These are phyloP conservation scores for Pyrenopolyporus hunteri DNA, from an alignment of 495 filamentous ascomycete genomes.

Conservation along the genomic window DNA sequence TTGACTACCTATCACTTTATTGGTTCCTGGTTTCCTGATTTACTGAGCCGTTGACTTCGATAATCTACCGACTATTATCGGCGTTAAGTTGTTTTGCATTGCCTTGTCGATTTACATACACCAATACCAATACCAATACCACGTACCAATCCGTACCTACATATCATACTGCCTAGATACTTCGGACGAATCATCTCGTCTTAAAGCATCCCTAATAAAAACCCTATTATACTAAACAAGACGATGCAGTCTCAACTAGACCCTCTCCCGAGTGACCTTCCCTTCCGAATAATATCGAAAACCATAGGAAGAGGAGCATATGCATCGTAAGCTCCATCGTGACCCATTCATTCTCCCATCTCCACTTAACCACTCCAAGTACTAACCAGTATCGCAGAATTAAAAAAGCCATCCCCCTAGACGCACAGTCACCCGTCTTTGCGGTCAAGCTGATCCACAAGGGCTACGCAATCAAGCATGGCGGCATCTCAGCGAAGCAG, in stretches of 20 bases:
- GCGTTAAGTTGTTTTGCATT: too few relatives aligned
- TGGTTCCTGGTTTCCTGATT: neutral
- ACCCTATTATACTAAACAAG: slow-evolving; percentile 23
- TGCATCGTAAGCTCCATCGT: slow-evolving; percentile 73
- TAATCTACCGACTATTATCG: too few relatives aligned
- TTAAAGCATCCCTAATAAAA: neutral
- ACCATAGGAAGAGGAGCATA: slow-evolving; percentile 97
- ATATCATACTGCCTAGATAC: too few relatives aligned
- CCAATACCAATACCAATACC: too few relatives aligned
- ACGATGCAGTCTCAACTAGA: slow-evolving; percentile 83
- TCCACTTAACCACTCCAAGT: neutral
- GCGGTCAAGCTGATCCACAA: slow-evolving; percentile 99
- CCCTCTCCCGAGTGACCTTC: slow-evolving; percentile 82
- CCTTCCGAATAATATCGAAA: slow-evolving; percentile 92
- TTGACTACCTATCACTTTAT: neutral
- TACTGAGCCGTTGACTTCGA: neutral
- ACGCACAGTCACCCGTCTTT: slow-evolving; percentile 76
- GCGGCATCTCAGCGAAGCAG: slow-evolving; percentile 86
- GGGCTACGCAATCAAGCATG: slow-evolving; percentile 85
- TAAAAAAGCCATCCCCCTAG: slow-evolving; percentile 84
- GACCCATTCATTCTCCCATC: slow-evolving; percentile 8
- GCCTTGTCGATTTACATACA: neutral
- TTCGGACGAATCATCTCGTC: slow-evolving; percentile 22
- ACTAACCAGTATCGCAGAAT: slow-evolving; percentile 65
- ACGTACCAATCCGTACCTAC: too few relatives aligned